A percentile compares a stretch with the other conserved stretches of the same genome.
Evolutionary conservation across 345 rosid genomes (phyloP).

Genomic region (Durio zibethinus): DNA sequence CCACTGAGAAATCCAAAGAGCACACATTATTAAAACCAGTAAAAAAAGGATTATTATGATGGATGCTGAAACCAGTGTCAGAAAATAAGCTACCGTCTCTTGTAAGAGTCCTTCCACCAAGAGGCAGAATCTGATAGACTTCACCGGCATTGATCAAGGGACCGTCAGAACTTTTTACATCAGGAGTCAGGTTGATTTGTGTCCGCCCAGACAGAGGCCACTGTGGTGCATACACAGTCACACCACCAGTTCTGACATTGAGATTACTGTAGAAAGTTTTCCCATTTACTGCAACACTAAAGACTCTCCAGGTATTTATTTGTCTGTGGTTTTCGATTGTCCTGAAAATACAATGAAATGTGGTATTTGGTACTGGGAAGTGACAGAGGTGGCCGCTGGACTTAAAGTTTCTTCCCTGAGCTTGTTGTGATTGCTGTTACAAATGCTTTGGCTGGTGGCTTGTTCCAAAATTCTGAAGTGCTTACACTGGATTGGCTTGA

Average conservation of each 20-base stretch:
- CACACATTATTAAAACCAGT: neutral
- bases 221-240: constrained; percentile 48
- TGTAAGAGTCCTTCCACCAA: constrained; percentile 54
- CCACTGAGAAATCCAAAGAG: constrained; percentile 30
- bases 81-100: constrained; percentile 54
- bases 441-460: constrained; percentile 60
- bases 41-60: neutral
- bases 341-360: constrained; percentile 81
- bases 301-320: constrained; percentile 68
- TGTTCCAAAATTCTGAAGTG: constrained; percentile 64
- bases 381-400: constrained; percentile 55
- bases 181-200: constrained; percentile 51
- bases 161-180: constrained; percentile 40
- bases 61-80: neutral
- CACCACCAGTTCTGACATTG: constrained; percentile 65
- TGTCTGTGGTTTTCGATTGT: constrained; percentile 49
- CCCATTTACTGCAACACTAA: constrained; percentile 66
- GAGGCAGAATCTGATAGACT: constrained; percentile 67
- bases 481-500: constrained; percentile 35
- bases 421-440: constrained; percentile 48
- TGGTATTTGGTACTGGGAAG: constrained; percentile 67
- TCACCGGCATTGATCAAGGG: constrained; percentile 82
- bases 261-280: constrained; percentile 45
- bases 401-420: constrained; percentile 46
- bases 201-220: constrained; percentile 85